A percentile compares a stretch with the other conserved stretches of the same genome.
Evolutionary conservation across 768 basidiomycete genomes (phyloP).

Genomic region (Lactarius sp.): DNA sequence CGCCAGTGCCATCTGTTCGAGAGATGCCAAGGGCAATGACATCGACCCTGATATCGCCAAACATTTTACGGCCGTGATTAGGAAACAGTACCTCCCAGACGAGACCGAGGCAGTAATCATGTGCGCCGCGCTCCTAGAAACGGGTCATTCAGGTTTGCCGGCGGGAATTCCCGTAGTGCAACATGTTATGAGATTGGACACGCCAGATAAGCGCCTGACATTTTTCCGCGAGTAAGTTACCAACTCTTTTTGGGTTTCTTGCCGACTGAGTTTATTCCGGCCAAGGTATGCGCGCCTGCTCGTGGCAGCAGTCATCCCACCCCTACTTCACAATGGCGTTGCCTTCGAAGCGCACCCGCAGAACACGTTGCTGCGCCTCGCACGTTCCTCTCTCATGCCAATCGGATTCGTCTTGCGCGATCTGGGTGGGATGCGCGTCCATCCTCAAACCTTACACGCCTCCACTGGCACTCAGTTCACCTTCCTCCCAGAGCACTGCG

Average conservation of each 20-base stretch:
- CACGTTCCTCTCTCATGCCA: slow-evolving; percentile 38
- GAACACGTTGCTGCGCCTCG: slow-evolving; percentile 48
- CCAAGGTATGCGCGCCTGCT: slow-evolving; percentile 48
- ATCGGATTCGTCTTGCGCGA: slow-evolving; percentile 53
- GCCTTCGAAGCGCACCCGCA: slow-evolving; percentile 60
- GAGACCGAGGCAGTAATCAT: slow-evolving; percentile 44
- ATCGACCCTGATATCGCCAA: slow-evolving; percentile 45
- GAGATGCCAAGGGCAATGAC: slow-evolving; percentile 23
- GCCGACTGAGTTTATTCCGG: background rate
- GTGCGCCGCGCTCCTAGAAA: slow-evolving; percentile 49
- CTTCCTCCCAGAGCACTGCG: slow-evolving; percentile 50
- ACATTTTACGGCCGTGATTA: slow-evolving; percentile 48
- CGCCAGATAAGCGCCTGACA: slow-evolving; percentile 40
- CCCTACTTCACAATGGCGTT: slow-evolving; percentile 50
- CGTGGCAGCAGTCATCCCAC: slow-evolving; percentile 48
- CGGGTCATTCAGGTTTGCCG: slow-evolving; percentile 41
- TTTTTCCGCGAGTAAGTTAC: slow-evolving; percentile 45
- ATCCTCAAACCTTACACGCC: slow-evolving; percentile 43
- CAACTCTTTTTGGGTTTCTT: background rate
- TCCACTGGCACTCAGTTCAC: slow-evolving; percentile 48
- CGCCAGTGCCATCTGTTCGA: slow-evolving; percentile 43
- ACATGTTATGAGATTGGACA: slow-evolving; percentile 43
- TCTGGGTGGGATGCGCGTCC: slow-evolving; percentile 52
- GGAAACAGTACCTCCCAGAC: slow-evolving; percentile 39
- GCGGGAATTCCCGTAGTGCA: slow-evolving; percentile 44